Evolutionary conservation across 108 stramenopile genomes (phyloP), one percentile per base, ranked within the genome.

Genomic region (Cylindrotheca fusiformis): DNA sequence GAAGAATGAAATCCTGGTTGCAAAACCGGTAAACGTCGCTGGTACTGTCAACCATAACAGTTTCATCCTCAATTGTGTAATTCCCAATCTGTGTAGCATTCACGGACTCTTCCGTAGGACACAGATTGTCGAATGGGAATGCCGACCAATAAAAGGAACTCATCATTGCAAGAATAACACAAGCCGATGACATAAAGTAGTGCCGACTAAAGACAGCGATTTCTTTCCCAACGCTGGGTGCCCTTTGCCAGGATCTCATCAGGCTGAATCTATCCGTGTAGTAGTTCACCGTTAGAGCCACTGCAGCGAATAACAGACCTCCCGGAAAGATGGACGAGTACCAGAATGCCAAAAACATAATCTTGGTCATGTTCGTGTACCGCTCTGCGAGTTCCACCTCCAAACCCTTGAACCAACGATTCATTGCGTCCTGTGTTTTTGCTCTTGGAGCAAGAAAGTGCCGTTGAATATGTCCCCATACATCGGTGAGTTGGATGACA

Each of bases 61-160:
- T 41, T 3, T 21, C 27, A 12, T 4, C 14, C 6, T 6, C 14
- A 41, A 41, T 14, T 19, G 47, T 65, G 41, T 63, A 47, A 14
- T 6, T 41, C 36, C 36, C 36, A n/a, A 60, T 58, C 60, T 30
- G 67, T 2, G 51, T 26, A 33, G 31, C 19, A 29, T 56, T 50
- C 31, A 77, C 4, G 0, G 50, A 10, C 36, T 41, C 10, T 6
- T 41, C 36, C 14, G 36, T 41, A 41, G 36, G 36, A 41, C 36
- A 41, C 36, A 41, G 56, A 67, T 91, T 93, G 75, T 95, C 94
- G 55, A 77, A 95, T 18, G 91, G 87, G 54, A 91, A 95, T 1
- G 82, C 89, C 1, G 82, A 48, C 80, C 88, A 95, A 60, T 75
- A 78, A 67, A 87, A 95, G 18, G 89, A 77, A 8, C 81, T 86